These are phyloP conservation scores for Capsicum rhomboideum DNA, from an alignment of 257 asterid genomes.

Conservation along the genomic window DNA sequence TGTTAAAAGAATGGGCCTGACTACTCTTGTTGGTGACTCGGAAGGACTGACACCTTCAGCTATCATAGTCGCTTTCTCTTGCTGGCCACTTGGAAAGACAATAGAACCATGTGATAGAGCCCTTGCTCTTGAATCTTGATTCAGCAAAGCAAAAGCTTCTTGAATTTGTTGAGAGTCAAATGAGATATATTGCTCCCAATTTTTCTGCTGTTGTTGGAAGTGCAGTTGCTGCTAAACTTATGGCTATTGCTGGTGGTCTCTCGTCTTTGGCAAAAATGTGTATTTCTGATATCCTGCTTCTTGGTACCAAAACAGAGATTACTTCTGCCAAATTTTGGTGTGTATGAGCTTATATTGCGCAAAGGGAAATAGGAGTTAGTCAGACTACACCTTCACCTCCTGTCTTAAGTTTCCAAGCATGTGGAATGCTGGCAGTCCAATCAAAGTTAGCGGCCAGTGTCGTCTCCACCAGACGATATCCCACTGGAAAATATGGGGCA, in stretches of 20 bases:
- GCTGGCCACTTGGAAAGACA: constrained; percentile 75
- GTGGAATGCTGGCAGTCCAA: constrained; percentile 79
- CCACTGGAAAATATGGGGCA: constrained; percentile 59
- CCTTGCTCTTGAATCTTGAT: constrained; percentile 60
- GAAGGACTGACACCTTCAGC: constrained; percentile 64
- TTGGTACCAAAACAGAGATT: constrained; percentile 75
- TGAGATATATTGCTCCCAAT: constrained; percentile 88
- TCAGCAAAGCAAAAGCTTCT: constrained; percentile 74
- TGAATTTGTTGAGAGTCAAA: constrained; percentile 79
- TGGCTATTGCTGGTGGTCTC: constrained; percentile 91
- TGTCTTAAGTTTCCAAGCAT: constrained; percentile 15
- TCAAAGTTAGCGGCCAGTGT: constrained; percentile 93
- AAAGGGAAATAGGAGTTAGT: constrained; percentile 67
- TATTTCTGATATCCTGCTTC: constrained; percentile 76
- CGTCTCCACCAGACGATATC: constrained; percentile 72
- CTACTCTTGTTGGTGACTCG: constrained; percentile 23
- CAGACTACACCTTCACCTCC: too few relatives aligned
- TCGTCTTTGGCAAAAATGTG: constrained; percentile 68
- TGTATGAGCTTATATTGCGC: constrained; percentile 75
- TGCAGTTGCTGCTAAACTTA: constrained; percentile 87
- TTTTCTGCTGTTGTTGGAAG: constrained; percentile 83
- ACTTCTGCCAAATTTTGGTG: too few relatives aligned
- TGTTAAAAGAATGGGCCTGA: constrained; percentile 63
- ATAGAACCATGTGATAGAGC: constrained; percentile 83
- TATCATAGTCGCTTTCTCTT: constrained; percentile 80